Conservation (phyloP, 192 early-diverging fungal species). For the Backusella tuberculispora region DNA sequence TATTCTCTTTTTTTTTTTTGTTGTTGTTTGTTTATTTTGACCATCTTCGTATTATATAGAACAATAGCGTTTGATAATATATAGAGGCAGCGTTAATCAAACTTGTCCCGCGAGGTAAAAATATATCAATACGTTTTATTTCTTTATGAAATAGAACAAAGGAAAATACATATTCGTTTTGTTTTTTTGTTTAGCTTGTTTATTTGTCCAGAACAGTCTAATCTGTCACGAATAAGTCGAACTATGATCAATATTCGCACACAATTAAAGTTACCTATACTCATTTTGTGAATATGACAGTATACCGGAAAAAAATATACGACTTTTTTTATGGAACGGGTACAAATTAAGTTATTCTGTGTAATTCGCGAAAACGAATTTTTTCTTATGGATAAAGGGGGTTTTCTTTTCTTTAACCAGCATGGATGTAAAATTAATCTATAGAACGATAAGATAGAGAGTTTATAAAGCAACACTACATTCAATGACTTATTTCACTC, state of each 20-base stretch:
- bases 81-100: not conserved
- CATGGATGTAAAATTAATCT: no score
- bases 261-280: not conserved
- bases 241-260: not conserved
- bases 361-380: not conserved
- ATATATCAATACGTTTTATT: no score
- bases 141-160: not conserved
- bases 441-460: no score
- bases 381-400: not conserved
- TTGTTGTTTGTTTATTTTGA: no score
- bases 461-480: no score
- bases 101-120: not conserved
- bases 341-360: not conserved
- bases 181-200: no score
- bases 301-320: not conserved
- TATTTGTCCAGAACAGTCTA: not conserved
- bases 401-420: no score
- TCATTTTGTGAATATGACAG: not conserved
- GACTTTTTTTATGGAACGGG: not conserved
- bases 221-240: no score
- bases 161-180: no score
- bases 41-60: no score
- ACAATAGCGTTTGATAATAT: not conserved
- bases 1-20: not conserved
- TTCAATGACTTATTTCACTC: no score